phyloP scores from a whole-genome alignment of 2,329 filamentous ascomycete species.

The Stagonosporopsis chrysanthemi region DNA sequence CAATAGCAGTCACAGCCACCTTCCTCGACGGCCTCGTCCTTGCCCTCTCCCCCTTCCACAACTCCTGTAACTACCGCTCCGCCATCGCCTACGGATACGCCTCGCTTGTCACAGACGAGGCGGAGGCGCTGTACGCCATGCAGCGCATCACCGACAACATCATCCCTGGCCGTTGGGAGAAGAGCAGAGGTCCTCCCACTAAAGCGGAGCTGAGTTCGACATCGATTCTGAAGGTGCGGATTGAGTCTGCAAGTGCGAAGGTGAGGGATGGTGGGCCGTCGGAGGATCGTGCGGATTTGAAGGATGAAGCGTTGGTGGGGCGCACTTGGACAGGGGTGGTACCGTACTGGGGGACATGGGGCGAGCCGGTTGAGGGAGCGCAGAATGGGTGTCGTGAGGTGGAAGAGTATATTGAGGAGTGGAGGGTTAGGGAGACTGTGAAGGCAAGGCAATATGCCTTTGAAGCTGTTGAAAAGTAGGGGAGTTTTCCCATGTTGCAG shows the following conservation, averaged over 20 bases:
- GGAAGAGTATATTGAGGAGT: constrained; percentile 66
- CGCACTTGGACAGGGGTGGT: constrained; percentile 48
- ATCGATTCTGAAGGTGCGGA: constrained; percentile 36
- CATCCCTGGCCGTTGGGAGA: constrained; percentile 42
- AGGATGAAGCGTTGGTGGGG: constrained; percentile 31
- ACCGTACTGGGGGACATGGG: constrained; percentile 45
- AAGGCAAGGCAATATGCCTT: constrained; percentile 33
- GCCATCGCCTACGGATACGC: constrained; percentile 44
- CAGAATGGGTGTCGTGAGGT: constrained; percentile 59
- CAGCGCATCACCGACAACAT: constrained; percentile 44
- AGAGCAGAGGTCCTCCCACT: constrained; percentile 39
- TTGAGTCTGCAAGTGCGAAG: constrained; percentile 45
- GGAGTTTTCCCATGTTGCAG: too few relatives aligned
- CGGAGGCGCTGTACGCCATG: constrained; percentile 43
- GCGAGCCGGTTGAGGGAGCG: constrained; percentile 38
- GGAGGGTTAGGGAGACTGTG: constrained; percentile 38
- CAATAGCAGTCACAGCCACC: constrained; percentile 40
- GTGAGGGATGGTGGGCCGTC: constrained; percentile 42
- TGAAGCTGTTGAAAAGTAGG: constrained; percentile 30
- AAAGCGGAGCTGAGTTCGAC: constrained; percentile 40
- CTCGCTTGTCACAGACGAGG: constrained; percentile 27
- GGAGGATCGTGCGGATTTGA: constrained; percentile 45
- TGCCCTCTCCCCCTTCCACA: constrained; percentile 46
- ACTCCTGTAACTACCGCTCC: constrained; percentile 48
- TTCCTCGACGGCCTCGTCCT: constrained; percentile 55